phyloP scores from a whole-genome alignment of 495 filamentous ascomycete genomes.

The Barbatosphaeria neglecta region DNA sequence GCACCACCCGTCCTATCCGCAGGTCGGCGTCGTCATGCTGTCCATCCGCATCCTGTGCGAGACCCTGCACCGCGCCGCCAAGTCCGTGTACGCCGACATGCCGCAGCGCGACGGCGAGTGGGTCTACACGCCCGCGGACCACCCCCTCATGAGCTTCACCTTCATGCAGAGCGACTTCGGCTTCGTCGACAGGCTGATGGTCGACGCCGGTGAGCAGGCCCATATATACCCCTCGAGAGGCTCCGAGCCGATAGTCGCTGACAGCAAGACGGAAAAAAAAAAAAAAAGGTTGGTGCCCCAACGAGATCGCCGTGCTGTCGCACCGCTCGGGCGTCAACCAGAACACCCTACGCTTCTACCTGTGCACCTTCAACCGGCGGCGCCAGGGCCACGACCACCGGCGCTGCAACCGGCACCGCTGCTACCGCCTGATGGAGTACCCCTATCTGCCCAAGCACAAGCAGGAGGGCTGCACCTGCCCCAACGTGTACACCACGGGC shows the following conservation, averaged over 20 bases:
- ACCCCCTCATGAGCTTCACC: background rate
- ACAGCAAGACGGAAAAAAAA: too few species aligned
- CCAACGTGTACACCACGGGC: background rate
- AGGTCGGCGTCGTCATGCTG: background rate
- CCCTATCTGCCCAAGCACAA: background rate
- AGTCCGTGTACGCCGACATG: background rate
- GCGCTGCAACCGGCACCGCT: background rate
- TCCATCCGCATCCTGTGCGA: background rate
- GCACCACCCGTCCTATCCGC: background rate
- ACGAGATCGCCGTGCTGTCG: background rate
- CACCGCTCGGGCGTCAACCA: background rate
- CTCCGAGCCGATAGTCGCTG: too few species aligned
- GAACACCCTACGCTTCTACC: background rate
- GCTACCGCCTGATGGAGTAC: background rate
- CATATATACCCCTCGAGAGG: too few species aligned
- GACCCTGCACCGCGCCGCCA: background rate
- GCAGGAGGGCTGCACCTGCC: background rate
- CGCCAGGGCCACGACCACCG: background rate
- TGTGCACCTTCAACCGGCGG: background rate
- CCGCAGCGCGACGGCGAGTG: background rate
- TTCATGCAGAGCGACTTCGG: background rate
- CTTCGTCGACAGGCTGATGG: background rate
- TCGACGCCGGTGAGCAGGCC: too few species aligned
- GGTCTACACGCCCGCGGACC: background rate
- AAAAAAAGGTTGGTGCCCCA: background rate